Conservation (phyloP, 139 green algal genomes). For the Pleodorina starrii region DNA sequence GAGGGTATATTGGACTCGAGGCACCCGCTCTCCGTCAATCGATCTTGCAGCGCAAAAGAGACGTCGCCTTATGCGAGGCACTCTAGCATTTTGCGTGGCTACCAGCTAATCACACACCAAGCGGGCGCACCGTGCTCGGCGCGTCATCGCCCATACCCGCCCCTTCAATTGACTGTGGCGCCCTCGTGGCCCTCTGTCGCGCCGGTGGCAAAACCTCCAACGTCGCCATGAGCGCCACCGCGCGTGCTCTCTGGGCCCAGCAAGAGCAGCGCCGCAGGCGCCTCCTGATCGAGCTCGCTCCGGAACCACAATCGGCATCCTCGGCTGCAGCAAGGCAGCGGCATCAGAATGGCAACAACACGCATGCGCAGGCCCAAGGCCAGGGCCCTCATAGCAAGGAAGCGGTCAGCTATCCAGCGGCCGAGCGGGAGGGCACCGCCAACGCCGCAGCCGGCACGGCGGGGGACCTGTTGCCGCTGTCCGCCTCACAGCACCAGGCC, state of each 20-base stretch:
- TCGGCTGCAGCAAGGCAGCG: no score
- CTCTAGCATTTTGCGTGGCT: no score
- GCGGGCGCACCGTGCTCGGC: no score
- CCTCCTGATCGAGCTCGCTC: background rate
- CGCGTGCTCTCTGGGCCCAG: background rate
- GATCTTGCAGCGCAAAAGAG: no score
- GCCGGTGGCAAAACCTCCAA: background rate
- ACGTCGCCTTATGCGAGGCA: no score
- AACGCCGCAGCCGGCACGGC: background rate
- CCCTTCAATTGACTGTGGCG: no score
- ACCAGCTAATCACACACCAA: no score
- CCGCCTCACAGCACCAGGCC: background rate
- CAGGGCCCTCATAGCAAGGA: background rate
- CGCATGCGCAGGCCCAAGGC: background rate
- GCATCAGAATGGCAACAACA: no score
- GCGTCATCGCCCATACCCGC: no score
- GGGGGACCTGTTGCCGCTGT: background rate
- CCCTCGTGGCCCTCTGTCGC: no score
- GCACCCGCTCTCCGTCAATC: no score
- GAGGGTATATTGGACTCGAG: no score
- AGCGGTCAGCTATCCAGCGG: background rate
- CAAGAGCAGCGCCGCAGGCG: constrained; percentile 9
- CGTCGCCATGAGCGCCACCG: background rate
- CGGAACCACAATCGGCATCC: background rate
- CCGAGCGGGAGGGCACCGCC: background rate